Evolutionary conservation across 2,329 filamentous ascomycete genomes (phyloP), one percentile per base, ranked within the genome.

Genomic region (Pestalotiopsis sp.): DNA sequence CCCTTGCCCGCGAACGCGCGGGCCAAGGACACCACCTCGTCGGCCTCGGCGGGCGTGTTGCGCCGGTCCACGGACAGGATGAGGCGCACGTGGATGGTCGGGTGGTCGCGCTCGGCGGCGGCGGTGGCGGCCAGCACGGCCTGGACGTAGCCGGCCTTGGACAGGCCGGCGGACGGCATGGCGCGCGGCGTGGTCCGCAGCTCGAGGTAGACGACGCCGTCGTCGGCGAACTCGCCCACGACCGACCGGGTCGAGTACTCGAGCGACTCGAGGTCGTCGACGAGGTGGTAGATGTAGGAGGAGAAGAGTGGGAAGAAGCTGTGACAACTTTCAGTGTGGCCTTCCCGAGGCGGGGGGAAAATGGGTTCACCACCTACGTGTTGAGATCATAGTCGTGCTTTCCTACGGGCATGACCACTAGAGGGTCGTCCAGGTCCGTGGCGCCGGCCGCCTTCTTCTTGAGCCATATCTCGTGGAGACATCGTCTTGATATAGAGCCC

Each of bases 301-400:
- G 90, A 91, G 81, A 95, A 95, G 17, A 94, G 84, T 2, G 90
- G 90, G 76, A 95, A 94, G 85, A 94, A 94, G 56, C 92, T 92
- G 64, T 78, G 23, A 25, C 12, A 67, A n/a, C 36, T 13, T 57
- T 59, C 17, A 23, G n/a, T 23, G 3, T 4, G 2, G 2, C n/a
- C 4, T 12, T 23, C 0, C 59, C 13, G 5, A 5, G 5, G 12
- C 3, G 4, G 12, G 39, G 39, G 5, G 9, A 13, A 45, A 13
- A 65, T 25, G 66, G 56, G 1, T 9, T 31, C 7, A 31, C 17
- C 13, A 61, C 45, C 78, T 83, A 93, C 91, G 88, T 91, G 70
- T 89, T 84, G 61, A 94, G 81, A 72, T 93, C 86, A 76, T 90
- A 93, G 77, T 93, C 89, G 70, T 91, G 88, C 77, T 93, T 93